A percentile compares a stretch with the other conserved stretches of the same genome.
These are phyloP conservation scores for Takakia lepidozioides DNA, from an alignment of 225 moss, liverwort and hornwort species.

Conservation along the genomic window DNA sequence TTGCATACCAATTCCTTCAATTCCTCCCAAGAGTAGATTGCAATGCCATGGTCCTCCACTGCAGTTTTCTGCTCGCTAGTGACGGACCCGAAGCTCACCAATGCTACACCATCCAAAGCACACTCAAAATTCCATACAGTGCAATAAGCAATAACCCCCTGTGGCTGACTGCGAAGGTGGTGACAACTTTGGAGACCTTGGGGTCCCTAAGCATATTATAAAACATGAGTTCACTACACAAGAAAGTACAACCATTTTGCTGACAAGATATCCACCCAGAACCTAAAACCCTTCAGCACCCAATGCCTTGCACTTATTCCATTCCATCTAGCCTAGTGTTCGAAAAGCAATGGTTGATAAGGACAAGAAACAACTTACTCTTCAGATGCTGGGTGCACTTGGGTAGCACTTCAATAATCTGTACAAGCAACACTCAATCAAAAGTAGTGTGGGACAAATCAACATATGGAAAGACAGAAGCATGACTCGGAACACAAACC, in stretches of 20 bases:
- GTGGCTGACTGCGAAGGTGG: neutral
- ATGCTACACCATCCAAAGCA: slow-evolving; percentile 47
- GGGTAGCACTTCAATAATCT: slow-evolving; percentile 44
- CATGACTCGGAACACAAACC: too few species aligned
- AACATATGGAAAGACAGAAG: too few species aligned
- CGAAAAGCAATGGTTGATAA: too few species aligned
- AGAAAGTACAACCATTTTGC: too few species aligned
- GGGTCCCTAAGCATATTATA: neutral
- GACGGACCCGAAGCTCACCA: slow-evolving; percentile 51
- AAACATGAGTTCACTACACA: slow-evolving; percentile 9
- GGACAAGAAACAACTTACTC: slow-evolving; percentile 21
- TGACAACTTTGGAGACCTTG: neutral
- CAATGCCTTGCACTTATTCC: too few species aligned
- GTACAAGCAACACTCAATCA: slow-evolving; percentile 4
- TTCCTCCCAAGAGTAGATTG: slow-evolving; percentile 46
- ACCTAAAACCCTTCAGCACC: too few species aligned
- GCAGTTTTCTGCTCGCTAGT: slow-evolving; percentile 30
- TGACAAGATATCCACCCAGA: too few species aligned
- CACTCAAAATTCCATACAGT: neutral
- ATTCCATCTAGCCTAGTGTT: too few species aligned
- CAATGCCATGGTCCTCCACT: slow-evolving; percentile 27
- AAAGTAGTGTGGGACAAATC: too few species aligned
- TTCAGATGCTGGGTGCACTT: slow-evolving; percentile 30
- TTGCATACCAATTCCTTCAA: slow-evolving; percentile 42
- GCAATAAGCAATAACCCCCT: neutral